Percentiles rank a stretch among this genome's conserved stretches.
These are phyloP conservation scores for Emergomyces pasteurianus DNA, from an alignment of 2,329 filamentous ascomycete genomes.

Conservation along the genomic window DNA sequence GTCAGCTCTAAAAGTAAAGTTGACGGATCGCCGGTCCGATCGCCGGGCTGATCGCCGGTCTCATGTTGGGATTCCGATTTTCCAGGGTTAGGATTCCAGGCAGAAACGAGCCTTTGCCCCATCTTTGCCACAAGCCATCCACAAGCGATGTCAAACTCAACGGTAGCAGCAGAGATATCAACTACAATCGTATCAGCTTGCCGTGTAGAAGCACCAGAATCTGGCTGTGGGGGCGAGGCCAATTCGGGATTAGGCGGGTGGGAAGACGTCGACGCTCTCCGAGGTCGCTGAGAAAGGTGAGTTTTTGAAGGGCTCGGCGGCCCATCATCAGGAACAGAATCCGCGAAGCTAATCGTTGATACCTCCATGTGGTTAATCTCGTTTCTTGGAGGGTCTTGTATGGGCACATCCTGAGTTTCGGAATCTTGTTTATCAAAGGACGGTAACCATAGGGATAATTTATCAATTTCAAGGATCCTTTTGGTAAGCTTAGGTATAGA, in stretches of 20 bases:
- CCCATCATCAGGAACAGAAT: conserved; percentile 12
- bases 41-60: not conserved
- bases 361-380: conserved; percentile 13
- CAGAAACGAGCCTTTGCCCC: conserved; percentile 20
- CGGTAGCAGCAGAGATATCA: conserved; percentile 20
- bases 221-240: not conserved
- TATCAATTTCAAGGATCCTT: conserved; percentile 23
- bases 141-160: conserved; percentile 30
- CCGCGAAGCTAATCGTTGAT: conserved; percentile 13
- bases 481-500: conserved; percentile 22
- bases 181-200: conserved; percentile 16
- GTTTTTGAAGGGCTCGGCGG: not conserved
- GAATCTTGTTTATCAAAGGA: conserved; percentile 11
- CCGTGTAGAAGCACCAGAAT: not conserved
- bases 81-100: conserved; percentile 10
- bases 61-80: conserved; percentile 4
- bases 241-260: not conserved
- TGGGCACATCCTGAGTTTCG: conserved; percentile 3
- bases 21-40: not conserved
- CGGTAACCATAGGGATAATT: conserved; percentile 26
- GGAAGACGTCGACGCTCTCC: not conserved
- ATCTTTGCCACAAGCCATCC: conserved; percentile 31
- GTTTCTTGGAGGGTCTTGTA: conserved; percentile 6
- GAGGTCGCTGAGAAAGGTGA: not conserved
- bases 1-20: conserved; percentile 15